These are phyloP conservation scores for Apiospora hydei DNA, from an alignment of 2,329 filamentous ascomycete genomes.

Conservation along the genomic window DNA sequence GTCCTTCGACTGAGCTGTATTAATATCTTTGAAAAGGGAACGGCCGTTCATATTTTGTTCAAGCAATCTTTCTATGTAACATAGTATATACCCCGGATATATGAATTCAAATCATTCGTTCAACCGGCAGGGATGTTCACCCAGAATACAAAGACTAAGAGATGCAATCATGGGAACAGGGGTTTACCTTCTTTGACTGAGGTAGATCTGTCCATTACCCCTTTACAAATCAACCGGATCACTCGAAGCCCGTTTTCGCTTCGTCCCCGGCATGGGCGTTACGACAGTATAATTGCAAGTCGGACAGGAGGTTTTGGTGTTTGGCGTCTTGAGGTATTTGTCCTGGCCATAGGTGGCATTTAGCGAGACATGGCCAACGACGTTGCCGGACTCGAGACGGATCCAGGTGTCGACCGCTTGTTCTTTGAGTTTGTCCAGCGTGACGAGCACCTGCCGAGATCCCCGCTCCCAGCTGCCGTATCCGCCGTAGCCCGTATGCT, in stretches of 20 bases:
- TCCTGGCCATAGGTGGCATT: slow-evolving; percentile 68
- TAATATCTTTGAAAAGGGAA: not conserved
- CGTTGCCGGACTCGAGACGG: slow-evolving; percentile 61
- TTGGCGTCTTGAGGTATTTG: slow-evolving; percentile 54
- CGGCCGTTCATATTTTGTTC: not conserved
- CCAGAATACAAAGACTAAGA: too few species aligned
- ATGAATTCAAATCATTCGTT: too few species aligned
- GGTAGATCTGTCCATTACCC: too few species aligned
- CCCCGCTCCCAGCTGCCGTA: slow-evolving; percentile 72
- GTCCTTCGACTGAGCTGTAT: not conserved
- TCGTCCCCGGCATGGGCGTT: slow-evolving; percentile 10
- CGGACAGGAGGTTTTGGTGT: slow-evolving; percentile 42
- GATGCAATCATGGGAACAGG: too few species aligned
- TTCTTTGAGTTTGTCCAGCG: slow-evolving; percentile 47
- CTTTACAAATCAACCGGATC: not conserved
- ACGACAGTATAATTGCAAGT: slow-evolving; percentile 36
- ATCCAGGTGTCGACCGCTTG: slow-evolving; percentile 65
- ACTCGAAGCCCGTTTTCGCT: not conserved
- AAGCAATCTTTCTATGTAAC: not conserved
- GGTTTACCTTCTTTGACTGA: too few species aligned
- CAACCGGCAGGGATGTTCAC: too few species aligned
- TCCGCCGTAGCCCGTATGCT: slow-evolving; percentile 74
- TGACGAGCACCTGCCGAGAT: slow-evolving; percentile 60
- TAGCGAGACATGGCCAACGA: slow-evolving; percentile 59
- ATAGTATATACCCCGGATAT: not conserved